A percentile compares a stretch with the other conserved stretches of the same genome.
These are phyloP conservation scores for Pleomassaria siparia DNA, from an alignment of 2,329 filamentous ascomycete species.

Conservation along the genomic window DNA sequence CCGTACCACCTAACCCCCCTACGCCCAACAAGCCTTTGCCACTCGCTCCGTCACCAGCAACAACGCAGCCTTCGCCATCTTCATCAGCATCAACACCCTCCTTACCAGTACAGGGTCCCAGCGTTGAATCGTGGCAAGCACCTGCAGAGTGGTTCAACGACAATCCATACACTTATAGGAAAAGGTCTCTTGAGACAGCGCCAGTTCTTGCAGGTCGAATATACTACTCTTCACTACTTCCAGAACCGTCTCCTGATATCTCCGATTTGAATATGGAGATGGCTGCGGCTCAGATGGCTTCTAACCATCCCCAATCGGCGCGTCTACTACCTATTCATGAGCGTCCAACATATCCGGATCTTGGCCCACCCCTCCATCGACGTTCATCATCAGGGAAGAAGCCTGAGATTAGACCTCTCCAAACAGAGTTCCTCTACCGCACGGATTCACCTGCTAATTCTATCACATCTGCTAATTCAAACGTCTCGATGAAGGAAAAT, in stretches of 20 bases:
- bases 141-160: slow-evolving; percentile 29
- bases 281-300: slow-evolving; percentile 9
- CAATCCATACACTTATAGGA: neutral
- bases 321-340: slow-evolving; percentile 24
- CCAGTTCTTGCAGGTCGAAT: slow-evolving; percentile 11
- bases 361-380: slow-evolving; percentile 14
- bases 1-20: slow-evolving; percentile 17
- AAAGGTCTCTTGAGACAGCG: slow-evolving; percentile 6
- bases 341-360: slow-evolving; percentile 7
- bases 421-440: neutral
- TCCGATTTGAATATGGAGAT: slow-evolving; percentile 16
- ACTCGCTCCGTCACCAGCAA: slow-evolving; percentile 16
- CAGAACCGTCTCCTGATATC: slow-evolving; percentile 30
- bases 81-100: slow-evolving; percentile 5
- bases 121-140: slow-evolving; percentile 26
- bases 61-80: slow-evolving; percentile 5
- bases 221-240: slow-evolving; percentile 31
- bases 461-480: slow-evolving; percentile 15
- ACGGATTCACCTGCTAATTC: slow-evolving; percentile 2
- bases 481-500: slow-evolving; percentile 23
- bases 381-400: neutral
- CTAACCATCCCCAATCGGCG: slow-evolving; percentile 10
- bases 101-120: slow-evolving; percentile 9
- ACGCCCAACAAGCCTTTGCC: slow-evolving; percentile 24
- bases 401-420: neutral